Conservation (phyloP, 306 rosid genomes). For the Castanea mollissima region DNA sequence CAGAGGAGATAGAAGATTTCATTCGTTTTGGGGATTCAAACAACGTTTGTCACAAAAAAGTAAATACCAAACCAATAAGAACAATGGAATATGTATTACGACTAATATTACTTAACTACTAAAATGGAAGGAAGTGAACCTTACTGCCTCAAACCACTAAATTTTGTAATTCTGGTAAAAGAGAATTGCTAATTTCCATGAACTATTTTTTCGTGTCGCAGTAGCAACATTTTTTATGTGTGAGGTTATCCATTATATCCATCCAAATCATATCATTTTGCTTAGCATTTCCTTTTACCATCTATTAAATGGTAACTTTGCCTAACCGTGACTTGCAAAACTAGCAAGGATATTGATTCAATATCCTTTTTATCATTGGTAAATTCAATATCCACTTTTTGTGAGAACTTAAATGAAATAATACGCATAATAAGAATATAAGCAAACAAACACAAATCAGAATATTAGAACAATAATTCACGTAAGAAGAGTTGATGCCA, state of each 20-base stretch:
- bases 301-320: neutral
- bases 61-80: neutral
- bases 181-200: neutral
- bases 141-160: neutral
- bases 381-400: neutral
- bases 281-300: neutral
- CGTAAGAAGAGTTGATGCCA: constrained; percentile 4
- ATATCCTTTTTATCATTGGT: neutral
- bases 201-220: neutral
- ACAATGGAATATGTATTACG: neutral
- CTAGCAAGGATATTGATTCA: neutral
- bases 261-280: neutral
- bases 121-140: neutral
- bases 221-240: neutral
- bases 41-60: constrained; percentile 45
- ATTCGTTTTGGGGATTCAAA: constrained; percentile 68
- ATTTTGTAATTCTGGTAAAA: neutral
- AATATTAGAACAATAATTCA: neutral
- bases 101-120: neutral
- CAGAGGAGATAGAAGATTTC: constrained; percentile 72
- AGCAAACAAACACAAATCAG: neutral
- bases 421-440: neutral
- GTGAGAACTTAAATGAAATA: neutral
- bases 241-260: neutral
- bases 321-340: neutral